Percentiles rank a stretch among this genome's conserved stretches.
Conservation (phyloP, 768 basidiomycete genomes). For the Mycena kentingensis region DNA sequence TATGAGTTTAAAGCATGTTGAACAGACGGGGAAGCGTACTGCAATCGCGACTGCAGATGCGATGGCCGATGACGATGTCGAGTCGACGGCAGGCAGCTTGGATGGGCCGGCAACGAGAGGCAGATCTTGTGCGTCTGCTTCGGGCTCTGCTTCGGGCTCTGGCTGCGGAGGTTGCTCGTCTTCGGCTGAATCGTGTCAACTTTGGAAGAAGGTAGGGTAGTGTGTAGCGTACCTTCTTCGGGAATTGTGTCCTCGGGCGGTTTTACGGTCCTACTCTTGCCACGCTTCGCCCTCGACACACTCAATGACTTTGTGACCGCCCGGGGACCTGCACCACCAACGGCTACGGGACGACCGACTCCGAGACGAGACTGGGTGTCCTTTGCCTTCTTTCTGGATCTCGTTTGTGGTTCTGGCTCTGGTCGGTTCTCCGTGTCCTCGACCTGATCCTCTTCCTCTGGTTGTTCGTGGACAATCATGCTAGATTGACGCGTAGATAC, state of each 20-base stretch:
- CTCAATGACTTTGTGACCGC: slow-evolving; percentile 61
- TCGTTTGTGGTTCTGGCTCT: slow-evolving; percentile 31
- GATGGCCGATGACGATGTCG: too few species aligned
- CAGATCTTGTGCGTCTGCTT: too few species aligned
- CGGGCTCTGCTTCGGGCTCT: background rate
- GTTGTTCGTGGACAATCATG: slow-evolving; percentile 54
- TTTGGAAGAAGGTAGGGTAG: slow-evolving; percentile 1
- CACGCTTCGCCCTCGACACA: slow-evolving; percentile 49
- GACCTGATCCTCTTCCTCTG: slow-evolving; percentile 38
- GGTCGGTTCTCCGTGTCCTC: slow-evolving; percentile 26
- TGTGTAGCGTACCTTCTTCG: slow-evolving; percentile 48
- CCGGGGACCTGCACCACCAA: slow-evolving; percentile 69
- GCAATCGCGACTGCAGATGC: slow-evolving; percentile 34
- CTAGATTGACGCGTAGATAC: slow-evolving; percentile 40
- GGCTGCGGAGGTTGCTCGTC: slow-evolving; percentile 15
- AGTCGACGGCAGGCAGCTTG: too few species aligned
- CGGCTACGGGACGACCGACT: slow-evolving; percentile 66
- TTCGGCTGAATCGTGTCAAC: slow-evolving; percentile 9
- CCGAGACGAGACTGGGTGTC: slow-evolving; percentile 71
- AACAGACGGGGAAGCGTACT: slow-evolving; percentile 32
- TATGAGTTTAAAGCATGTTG: background rate
- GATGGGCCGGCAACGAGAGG: too few species aligned
- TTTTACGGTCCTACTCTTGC: slow-evolving; percentile 53
- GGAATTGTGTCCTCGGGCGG: slow-evolving; percentile 57
- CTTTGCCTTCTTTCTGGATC: slow-evolving; percentile 73